Base-by-base conservation (phyloP, 2,329 filamentous ascomycete genomes). In the Monosporascus sp. region DNA sequence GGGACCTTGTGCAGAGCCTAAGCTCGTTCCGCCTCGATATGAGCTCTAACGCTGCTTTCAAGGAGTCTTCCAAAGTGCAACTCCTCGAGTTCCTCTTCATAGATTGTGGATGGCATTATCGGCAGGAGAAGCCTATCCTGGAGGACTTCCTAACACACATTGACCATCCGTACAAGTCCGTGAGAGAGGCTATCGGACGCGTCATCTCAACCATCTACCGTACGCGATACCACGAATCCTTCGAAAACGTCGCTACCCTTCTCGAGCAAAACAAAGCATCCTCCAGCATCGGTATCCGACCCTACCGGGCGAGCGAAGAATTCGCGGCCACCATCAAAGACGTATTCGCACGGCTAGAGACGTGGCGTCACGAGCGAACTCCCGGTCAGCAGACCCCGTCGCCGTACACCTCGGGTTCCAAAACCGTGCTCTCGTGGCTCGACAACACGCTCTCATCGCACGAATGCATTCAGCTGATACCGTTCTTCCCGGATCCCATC, bases 141-240 rank as follows among this genome's bases (percentile, higher is more conserved):
- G 79, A 95, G 36, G 85, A 99, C 69, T 97, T 97, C 72, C 76
- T 99, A 55, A 78, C 81, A 24, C 94, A 99, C 68, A 84, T 99
- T 41, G 91, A 99, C 66, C 94, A 99, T 68, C 94, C 94, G 0
- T 99, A 99, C 75, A 99, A 99, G 75, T 89, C 91, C 31, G 94
- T 99, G 6, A 87, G 94, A 54, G 94, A 99, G 72, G 86, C 93
- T 1, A 96, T 99, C 74, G 94, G 94, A 1, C 82, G 90, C 44
- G 93, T 93, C 0, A 82, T 99, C 54, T 88, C 90, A 4, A 87
- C 86, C 4, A 93, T 97, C 53, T 94, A 92, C 69, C 88, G 92
- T 57, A 96, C 91, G 8, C 81, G 91, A 24, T 96, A 99, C 69
- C 89, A 97, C 65, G 94, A 99, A 71, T 95, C 92, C 0, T 97